Evolutionary conservation across 305 asterid species (phyloP).

Genomic region (Fraxinus angustifolia): DNA sequence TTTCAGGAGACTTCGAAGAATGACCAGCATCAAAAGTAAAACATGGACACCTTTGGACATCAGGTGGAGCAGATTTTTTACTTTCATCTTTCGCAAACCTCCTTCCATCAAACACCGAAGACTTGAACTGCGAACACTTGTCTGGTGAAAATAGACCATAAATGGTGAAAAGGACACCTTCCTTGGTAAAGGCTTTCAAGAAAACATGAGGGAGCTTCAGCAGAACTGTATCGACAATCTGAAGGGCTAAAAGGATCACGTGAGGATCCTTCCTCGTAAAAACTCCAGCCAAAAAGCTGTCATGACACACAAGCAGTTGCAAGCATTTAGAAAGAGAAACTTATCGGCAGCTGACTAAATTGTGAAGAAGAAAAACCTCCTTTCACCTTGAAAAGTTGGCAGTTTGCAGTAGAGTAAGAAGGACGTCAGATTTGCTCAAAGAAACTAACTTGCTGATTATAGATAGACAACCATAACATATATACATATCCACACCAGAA

Average conservation of each 20-base stretch:
- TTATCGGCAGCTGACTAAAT: slow-evolving; percentile 7
- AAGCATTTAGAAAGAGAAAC: slow-evolving; percentile 14
- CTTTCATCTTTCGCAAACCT: slow-evolving; percentile 35
- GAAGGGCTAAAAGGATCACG: slow-evolving; percentile 67
- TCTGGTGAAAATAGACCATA: slow-evolving; percentile 61
- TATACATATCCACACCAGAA: slow-evolving; percentile 70
- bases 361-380: slow-evolving; percentile 20
- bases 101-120: slow-evolving; percentile 51
- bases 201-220: slow-evolving; percentile 67
- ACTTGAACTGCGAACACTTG: slow-evolving; percentile 42
- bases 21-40: slow-evolving; percentile 50
- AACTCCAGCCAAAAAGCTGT: slow-evolving; percentile 94
- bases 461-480: slow-evolving; percentile 83
- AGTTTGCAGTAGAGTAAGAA: slow-evolving; percentile 59
- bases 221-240: slow-evolving; percentile 66
- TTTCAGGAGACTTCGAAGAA: slow-evolving; percentile 38
- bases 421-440: slow-evolving; percentile 66
- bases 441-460: slow-evolving; percentile 81
- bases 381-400: slow-evolving; percentile 76
- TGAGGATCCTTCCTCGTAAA: slow-evolving; percentile 84
- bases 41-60: slow-evolving; percentile 63
- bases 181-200: slow-evolving; percentile 74
- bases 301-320: slow-evolving; percentile 15
- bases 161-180: slow-evolving; percentile 80
- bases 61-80: slow-evolving; percentile 38